phyloP scores from a whole-genome alignment of 441 rosid genomes.

The Hura crepitans region DNA sequence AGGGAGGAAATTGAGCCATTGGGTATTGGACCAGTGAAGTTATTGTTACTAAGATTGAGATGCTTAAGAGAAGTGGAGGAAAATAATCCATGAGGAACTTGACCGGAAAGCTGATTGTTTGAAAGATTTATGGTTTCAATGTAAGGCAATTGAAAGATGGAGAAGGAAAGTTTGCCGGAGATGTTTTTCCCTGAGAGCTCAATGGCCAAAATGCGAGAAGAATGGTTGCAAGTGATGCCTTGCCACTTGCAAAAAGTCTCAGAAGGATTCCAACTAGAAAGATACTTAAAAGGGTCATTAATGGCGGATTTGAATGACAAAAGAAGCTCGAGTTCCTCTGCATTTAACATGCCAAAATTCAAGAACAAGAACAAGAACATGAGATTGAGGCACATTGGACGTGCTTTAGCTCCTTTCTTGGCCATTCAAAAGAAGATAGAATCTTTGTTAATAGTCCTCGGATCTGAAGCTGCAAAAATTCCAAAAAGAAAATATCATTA shows the following conservation, averaged over 20 bases:
- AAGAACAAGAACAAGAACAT: constrained; percentile 37
- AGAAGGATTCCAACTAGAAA: constrained; percentile 63
- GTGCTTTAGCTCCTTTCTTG: constrained; percentile 22
- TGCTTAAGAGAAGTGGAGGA: constrained; percentile 42
- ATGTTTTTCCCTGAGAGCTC: constrained; percentile 56
- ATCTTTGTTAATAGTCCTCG: constrained; percentile 23
- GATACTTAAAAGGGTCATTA: constrained; percentile 49
- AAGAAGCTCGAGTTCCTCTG: constrained; percentile 47
- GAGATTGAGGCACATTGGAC: constrained; percentile 22
- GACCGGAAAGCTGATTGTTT: constrained; percentile 53
- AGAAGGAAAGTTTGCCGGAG: constrained; percentile 45
- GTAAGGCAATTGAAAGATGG: constrained; percentile 49
- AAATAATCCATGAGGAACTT: constrained; percentile 45
- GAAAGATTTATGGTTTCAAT: constrained; percentile 56
- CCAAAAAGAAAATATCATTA: background rate
- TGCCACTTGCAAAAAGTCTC: constrained; percentile 55
- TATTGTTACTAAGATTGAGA: constrained; percentile 79
- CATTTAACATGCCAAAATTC: constrained; percentile 36
- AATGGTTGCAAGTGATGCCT: constrained; percentile 58
- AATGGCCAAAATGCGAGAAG: constrained; percentile 44
- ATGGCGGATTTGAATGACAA: constrained; percentile 60
- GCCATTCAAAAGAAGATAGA: constrained; percentile 27
- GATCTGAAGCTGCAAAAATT: constrained; percentile 37
- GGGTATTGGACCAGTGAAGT: constrained; percentile 62
- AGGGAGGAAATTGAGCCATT: constrained; percentile 36